Evolutionary conservation across 2,329 filamentous ascomycete genomes (phyloP).

Genomic region (Fusarium paranaense): DNA sequence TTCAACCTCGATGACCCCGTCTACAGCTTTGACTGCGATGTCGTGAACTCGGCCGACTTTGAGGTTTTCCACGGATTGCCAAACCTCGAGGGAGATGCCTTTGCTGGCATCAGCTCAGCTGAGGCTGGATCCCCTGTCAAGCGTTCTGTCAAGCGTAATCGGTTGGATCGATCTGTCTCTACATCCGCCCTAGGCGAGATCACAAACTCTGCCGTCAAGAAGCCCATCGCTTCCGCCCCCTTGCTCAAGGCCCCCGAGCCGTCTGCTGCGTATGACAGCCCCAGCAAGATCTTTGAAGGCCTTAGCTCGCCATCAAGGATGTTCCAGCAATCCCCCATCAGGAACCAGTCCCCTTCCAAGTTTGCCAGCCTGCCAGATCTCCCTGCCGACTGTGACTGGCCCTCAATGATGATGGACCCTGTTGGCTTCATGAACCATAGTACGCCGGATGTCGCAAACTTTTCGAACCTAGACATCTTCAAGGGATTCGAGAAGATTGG

Average conservation of each 20-base stretch:
- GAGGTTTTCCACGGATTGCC: constrained; percentile 69
- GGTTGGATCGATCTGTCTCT: constrained; percentile 73
- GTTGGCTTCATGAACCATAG: constrained; percentile 58
- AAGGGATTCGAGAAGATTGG: constrained; percentile 84
- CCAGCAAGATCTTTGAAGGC: constrained; percentile 67
- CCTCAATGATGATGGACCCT: constrained; percentile 48
- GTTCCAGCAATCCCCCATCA: constrained; percentile 50
- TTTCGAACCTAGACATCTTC: constrained; percentile 75
- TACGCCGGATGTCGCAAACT: constrained; percentile 66
- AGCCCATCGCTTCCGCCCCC: constrained; percentile 63
- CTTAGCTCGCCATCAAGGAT: constrained; percentile 68
- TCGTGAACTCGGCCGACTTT: constrained; percentile 64
- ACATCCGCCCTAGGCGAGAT: constrained; percentile 72
- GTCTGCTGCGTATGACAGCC: constrained; percentile 61
- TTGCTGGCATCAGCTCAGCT: constrained; percentile 57
- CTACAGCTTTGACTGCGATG: constrained; percentile 63
- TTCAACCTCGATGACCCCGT: constrained; percentile 71
- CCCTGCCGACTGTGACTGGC: constrained; percentile 54
- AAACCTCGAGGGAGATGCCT: constrained; percentile 44
- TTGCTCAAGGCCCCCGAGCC: constrained; percentile 61
- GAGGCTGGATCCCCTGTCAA: constrained; percentile 75
- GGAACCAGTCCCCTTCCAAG: constrained; percentile 64
- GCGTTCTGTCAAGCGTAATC: constrained; percentile 68
- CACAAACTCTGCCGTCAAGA: constrained; percentile 64
- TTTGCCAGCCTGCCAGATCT: constrained; percentile 51